Percentiles rank a stretch among this genome's conserved stretches.
Evolutionary conservation across 2,329 filamentous ascomycete genomes (phyloP).

Genomic region (Phyllosticta capitalensis): DNA sequence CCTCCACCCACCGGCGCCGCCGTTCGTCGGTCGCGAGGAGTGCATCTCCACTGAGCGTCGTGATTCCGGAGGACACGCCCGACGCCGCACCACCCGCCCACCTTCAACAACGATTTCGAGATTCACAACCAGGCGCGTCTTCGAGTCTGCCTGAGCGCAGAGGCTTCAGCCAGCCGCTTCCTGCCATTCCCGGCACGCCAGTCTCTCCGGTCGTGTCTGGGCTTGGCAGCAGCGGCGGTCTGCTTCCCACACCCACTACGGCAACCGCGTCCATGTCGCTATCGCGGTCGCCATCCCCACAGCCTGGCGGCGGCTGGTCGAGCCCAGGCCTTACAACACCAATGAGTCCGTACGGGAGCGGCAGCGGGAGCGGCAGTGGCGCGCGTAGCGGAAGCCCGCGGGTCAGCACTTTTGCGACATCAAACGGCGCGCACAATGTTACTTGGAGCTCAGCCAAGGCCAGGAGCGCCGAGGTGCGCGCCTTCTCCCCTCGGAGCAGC

Average conservation of each 20-base stretch:
- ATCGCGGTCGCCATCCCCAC: slow-evolving; percentile 79
- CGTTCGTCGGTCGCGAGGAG: slow-evolving; percentile 25
- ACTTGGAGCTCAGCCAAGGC: slow-evolving; percentile 79
- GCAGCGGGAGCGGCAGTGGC: slow-evolving; percentile 30
- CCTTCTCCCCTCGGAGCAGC: slow-evolving; percentile 70
- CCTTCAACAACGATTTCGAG: slow-evolving; percentile 18
- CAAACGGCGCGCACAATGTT: slow-evolving; percentile 45
- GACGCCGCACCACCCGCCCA: slow-evolving; percentile 16
- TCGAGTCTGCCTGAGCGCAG: slow-evolving; percentile 22
- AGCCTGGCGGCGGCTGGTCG: slow-evolving; percentile 77
- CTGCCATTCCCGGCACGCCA: slow-evolving; percentile 30
- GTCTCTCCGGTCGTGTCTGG: slow-evolving; percentile 4
- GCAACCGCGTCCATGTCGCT: slow-evolving; percentile 55
- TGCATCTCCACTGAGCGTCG: neutral
- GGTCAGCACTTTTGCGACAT: slow-evolving; percentile 38
- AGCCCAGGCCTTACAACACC: slow-evolving; percentile 69
- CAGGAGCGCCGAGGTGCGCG: slow-evolving; percentile 62
- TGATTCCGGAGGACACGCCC: neutral
- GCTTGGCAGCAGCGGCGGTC: neutral
- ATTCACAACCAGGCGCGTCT: slow-evolving; percentile 22
- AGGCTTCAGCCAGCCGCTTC: slow-evolving; percentile 24
- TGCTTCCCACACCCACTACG: slow-evolving; percentile 9
- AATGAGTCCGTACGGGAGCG: slow-evolving; percentile 43
- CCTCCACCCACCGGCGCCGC: slow-evolving; percentile 30
- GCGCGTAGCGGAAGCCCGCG: slow-evolving; percentile 46